Conservation (phyloP, 805 yeast species). For the Cyberlindnera maclurae region DNA sequence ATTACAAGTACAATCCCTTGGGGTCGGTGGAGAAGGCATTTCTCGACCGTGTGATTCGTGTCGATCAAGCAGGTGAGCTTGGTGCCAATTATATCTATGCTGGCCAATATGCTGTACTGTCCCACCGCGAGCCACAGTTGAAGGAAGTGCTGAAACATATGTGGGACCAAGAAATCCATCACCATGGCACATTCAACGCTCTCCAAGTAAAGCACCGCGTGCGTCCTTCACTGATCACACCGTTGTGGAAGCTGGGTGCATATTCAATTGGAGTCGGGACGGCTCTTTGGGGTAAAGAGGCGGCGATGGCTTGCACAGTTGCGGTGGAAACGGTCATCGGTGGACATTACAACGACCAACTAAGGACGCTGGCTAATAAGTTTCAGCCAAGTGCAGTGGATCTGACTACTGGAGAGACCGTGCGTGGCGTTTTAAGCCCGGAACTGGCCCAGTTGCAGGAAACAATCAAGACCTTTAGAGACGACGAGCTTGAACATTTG, state of each 20-base stretch:
- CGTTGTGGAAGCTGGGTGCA: slow-evolving; percentile 91
- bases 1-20: slow-evolving; percentile 17
- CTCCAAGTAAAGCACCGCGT: slow-evolving; percentile 74
- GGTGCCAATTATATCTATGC: slow-evolving; percentile 92
- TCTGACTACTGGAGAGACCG: slow-evolving; percentile 21
- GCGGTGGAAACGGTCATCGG: slow-evolving; percentile 99
- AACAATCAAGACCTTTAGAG: slow-evolving; percentile 72
- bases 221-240: slow-evolving; percentile 87
- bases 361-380: slow-evolving; percentile 66
- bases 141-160: slow-evolving; percentile 81
- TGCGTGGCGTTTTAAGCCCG: slow-evolving; percentile 31
- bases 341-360: slow-evolving; percentile 86
- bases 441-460: slow-evolving; percentile 54
- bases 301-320: slow-evolving; percentile 99
- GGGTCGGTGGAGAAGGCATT: slow-evolving; percentile 57
- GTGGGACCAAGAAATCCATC: slow-evolving; percentile 98
- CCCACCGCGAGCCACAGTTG: slow-evolving; percentile 62
- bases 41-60: slow-evolving; percentile 71
- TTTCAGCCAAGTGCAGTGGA: slow-evolving; percentile 40
- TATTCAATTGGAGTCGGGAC: slow-evolving; percentile 80
- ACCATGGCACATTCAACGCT: slow-evolving; percentile 75
- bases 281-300: slow-evolving; percentile 82
- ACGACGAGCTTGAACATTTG: slow-evolving; percentile 91
- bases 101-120: slow-evolving; percentile 79
- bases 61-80: slow-evolving; percentile 96